These are phyloP conservation scores for Oligophagozyma castellii DNA, from an alignment of 1,139 yeast species.

Conservation along the genomic window DNA sequence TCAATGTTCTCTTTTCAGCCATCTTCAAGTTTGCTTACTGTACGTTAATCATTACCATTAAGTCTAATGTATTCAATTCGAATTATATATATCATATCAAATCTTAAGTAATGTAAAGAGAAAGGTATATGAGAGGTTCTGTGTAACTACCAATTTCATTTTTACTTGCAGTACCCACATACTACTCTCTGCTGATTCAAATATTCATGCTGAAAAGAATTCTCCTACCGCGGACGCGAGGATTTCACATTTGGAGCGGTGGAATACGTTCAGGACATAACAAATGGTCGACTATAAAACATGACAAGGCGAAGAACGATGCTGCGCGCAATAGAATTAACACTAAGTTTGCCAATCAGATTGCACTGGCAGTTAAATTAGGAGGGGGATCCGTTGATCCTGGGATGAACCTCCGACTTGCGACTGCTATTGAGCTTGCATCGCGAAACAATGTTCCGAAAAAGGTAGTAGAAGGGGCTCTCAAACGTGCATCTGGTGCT, in stretches of 20 bases:
- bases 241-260: background rate
- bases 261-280: conserved; percentile 44
- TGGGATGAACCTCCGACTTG: conserved; percentile 47
- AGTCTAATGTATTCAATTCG: no score
- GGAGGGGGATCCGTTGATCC: conserved; percentile 54
- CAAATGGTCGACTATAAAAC: conserved; percentile 92
- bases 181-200: no score
- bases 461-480: conserved; percentile 72
- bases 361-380: conserved; percentile 55
- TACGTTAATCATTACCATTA: no score
- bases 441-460: conserved; percentile 67
- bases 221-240: no score
- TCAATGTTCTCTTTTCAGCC: conserved; percentile 51
- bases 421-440: conserved; percentile 69
- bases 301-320: conserved; percentile 88
- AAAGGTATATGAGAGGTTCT: no score
- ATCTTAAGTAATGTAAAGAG: no score
- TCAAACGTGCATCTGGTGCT: conserved; percentile 67
- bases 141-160: no score
- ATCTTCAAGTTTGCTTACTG: conserved; percentile 3
- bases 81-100: no score
- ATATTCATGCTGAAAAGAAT: no score
- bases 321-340: conserved; percentile 60
- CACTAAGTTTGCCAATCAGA: conserved; percentile 57
- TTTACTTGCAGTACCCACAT: no score